Conservation (phyloP, 179 eudicot genomes). For the Silene noctiflora region DNA sequence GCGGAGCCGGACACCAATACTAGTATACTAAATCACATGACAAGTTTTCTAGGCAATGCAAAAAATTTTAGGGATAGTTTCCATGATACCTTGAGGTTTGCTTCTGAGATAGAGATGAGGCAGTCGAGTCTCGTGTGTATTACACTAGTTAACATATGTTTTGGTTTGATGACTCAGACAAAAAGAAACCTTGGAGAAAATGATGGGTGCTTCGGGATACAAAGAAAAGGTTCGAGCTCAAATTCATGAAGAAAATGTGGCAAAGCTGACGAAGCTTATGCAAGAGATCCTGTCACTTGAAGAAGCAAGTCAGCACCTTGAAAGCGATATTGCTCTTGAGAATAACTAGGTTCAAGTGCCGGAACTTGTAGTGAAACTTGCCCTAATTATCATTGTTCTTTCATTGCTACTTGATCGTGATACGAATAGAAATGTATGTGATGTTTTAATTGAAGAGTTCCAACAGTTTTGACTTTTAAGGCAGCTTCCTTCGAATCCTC, state of each 20-base stretch:
- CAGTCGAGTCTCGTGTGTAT: neutral
- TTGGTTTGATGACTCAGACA: constrained; percentile 39
- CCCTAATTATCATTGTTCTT: neutral
- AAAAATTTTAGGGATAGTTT: too few relatives aligned
- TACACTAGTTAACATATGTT: neutral
- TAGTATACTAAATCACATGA: too few relatives aligned
- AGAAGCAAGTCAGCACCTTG: constrained; percentile 43
- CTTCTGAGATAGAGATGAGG: neutral
- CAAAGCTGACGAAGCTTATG: constrained; percentile 45
- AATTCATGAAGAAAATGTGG: constrained; percentile 60
- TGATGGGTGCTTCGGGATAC: constrained; percentile 67
- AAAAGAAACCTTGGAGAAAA: constrained; percentile 45
- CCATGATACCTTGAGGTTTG: too few relatives aligned
- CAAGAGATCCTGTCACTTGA: constrained; percentile 53
- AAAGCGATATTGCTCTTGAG: constrained; percentile 31
- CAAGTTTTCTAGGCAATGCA: too few relatives aligned
- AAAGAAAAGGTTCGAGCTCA: constrained; percentile 64
- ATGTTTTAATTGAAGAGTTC: too few relatives aligned
- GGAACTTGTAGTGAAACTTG: neutral
- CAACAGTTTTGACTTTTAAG: too few relatives aligned
- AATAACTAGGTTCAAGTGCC: neutral
- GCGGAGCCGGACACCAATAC: too few relatives aligned
- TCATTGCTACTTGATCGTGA: too few relatives aligned
- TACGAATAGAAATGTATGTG: too few relatives aligned
- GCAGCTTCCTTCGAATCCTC: too few relatives aligned